Base-by-base conservation (phyloP, 2,329 filamentous ascomycete genomes). In the Fusarium sp. region DNA sequence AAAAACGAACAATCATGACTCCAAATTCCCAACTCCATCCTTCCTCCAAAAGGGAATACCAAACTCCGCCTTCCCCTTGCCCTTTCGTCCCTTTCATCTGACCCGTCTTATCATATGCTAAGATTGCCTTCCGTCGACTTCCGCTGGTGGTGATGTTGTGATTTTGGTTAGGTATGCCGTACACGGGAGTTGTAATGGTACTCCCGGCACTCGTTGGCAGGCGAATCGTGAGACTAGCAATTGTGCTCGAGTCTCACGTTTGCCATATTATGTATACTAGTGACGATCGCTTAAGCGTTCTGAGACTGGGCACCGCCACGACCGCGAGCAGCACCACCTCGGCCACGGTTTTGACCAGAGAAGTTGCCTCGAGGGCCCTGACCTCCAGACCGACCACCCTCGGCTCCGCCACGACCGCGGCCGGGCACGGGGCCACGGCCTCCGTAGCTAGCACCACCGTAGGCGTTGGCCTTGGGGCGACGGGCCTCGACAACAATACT, bases 401-500 rank as follows among this genome's bases (percentile, higher is more conserved):
- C 89, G 65, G 85, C 88, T 39, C 87, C 87, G 70, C 90, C 90
- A 75, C 91, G 90, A 64, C 90, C 89, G 74, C 90, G 88, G 70
- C 85, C 84, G 70, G 87, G 82, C 49, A 79, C 73, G 68, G 86
- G 87, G 52, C 90, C 90, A 65, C 91, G 88, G 70, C 84, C 85
- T 72, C 84, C 84, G 76, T 88, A 89, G 80, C 89, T 91, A 76
- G 88, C 88, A 59, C 91, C 89, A 54, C 90, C 91, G 70, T 90
- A 92, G 56, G 89, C 87, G 67, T 83, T 86, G 45, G 89, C 83
- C 80, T 93, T 93, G 73, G 91, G 88, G 70, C 93, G 93, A 67
- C 96, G 94, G 78, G 95, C 92, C 82, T 98, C 96, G 57, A 99
- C 92, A 65, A 88, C 85, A 73, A 99, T 91, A 75, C 88, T 90